phyloP scores from a whole-genome alignment of 306 rosid species.

The Lathyrus oleraceus region DNA sequence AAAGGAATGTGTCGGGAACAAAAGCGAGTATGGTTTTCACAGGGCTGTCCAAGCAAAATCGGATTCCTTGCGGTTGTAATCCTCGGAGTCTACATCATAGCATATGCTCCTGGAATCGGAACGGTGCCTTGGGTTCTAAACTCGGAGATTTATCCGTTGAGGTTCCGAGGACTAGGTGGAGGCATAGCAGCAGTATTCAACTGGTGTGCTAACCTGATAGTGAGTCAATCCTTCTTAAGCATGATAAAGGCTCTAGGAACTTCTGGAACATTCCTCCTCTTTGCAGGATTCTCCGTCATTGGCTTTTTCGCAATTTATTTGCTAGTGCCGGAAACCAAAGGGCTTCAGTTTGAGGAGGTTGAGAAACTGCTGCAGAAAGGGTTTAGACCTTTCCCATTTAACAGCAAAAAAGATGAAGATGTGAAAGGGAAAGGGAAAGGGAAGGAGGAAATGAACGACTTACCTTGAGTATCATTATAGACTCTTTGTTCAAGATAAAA shows the following conservation, averaged over 20 bases:
- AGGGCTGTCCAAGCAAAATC: slow-evolving; percentile 75
- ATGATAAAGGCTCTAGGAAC: slow-evolving; percentile 56
- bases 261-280: slow-evolving; percentile 71
- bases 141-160: slow-evolving; percentile 78
- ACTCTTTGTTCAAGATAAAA: neutral
- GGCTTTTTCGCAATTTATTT: slow-evolving; percentile 56
- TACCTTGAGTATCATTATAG: neutral
- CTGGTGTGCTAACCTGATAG: slow-evolving; percentile 73
- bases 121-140: slow-evolving; percentile 83
- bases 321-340: slow-evolving; percentile 70
- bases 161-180: slow-evolving; percentile 76
- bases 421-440: slow-evolving; percentile 9
- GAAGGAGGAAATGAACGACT: slow-evolving; percentile 19
- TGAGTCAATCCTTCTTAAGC: slow-evolving; percentile 70
- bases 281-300: slow-evolving; percentile 57
- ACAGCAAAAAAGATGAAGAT: slow-evolving; percentile 9
- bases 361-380: slow-evolving; percentile 63
- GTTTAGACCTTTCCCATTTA: slow-evolving; percentile 41
- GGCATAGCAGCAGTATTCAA: slow-evolving; percentile 82
- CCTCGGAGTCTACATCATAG: slow-evolving; percentile 64
- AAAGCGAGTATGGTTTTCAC: slow-evolving; percentile 59
- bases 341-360: slow-evolving; percentile 64
- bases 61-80: slow-evolving; percentile 68
- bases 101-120: slow-evolving; percentile 82
- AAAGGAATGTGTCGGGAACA: slow-evolving; percentile 39